Conservation (phyloP, 2,329 filamentous ascomycete species). For the Pseudonectria foliicola region DNA sequence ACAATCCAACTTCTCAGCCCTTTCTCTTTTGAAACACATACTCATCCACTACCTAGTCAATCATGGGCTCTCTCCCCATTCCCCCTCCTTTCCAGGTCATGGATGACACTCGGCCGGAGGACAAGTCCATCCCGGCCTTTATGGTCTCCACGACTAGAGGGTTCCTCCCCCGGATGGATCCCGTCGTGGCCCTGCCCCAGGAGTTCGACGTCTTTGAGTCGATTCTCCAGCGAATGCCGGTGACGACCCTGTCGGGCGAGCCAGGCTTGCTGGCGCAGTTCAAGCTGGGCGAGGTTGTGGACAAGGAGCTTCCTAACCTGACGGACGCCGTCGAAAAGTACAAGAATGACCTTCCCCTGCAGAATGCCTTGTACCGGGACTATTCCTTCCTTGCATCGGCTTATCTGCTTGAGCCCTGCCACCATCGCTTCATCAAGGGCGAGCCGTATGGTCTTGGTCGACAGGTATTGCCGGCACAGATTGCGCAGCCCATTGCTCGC, state of each 20-base stretch:
- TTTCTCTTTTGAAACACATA: slow-evolving; percentile 7
- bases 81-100: slow-evolving; percentile 50
- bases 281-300: slow-evolving; percentile 67
- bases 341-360: slow-evolving; percentile 63
- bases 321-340: slow-evolving; percentile 66
- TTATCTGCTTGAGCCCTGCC: slow-evolving; percentile 87
- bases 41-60: slow-evolving; percentile 10
- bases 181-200: slow-evolving; percentile 56
- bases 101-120: slow-evolving; percentile 53
- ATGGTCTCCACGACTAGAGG: slow-evolving; percentile 71
- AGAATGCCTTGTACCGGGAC: slow-evolving; percentile 85
- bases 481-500: slow-evolving; percentile 75
- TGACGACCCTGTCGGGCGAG: slow-evolving; percentile 64
- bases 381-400: slow-evolving; percentile 87
- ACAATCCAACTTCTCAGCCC: slow-evolving; percentile 1
- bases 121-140: slow-evolving; percentile 62
- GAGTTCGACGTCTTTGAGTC: slow-evolving; percentile 69
- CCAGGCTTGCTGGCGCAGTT: slow-evolving; percentile 71
- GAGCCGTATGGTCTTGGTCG: slow-evolving; percentile 73
- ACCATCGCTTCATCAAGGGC: slow-evolving; percentile 62
- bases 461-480: slow-evolving; percentile 62
- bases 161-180: slow-evolving; percentile 64
- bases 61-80: slow-evolving; percentile 35
- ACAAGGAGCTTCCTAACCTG: slow-evolving; percentile 69
- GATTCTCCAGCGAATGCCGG: slow-evolving; percentile 69